Evolutionary conservation across 805 yeast species (phyloP).

Genomic region (Candida boidinii): DNA sequence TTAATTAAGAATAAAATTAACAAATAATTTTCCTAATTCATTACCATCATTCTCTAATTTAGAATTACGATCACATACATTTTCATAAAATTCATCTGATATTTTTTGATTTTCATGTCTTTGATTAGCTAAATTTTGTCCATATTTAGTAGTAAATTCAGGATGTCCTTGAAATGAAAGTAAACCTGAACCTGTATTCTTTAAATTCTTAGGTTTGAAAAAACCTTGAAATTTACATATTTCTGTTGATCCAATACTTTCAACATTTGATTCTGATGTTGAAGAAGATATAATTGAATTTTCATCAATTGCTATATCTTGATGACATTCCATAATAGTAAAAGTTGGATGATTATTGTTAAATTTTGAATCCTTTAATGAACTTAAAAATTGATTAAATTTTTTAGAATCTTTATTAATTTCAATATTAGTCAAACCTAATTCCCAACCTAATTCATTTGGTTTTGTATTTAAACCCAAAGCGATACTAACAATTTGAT

Average conservation of each 20-base stretch:
- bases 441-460: conserved; percentile 66
- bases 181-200: no score
- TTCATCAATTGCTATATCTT: conserved; percentile 46
- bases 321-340: conserved; percentile 47
- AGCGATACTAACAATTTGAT: conserved; percentile 65
- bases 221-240: conserved; percentile 62
- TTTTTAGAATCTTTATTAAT: conserved; percentile 32
- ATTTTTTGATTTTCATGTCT: conserved; percentile 5
- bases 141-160: conserved; percentile 45
- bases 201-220: no score
- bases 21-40: conserved; percentile 4
- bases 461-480: conserved; percentile 52
- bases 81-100: conserved; percentile 2
- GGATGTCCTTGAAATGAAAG: conserved; percentile 89
- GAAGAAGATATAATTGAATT: no score
- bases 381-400: conserved; percentile 11
- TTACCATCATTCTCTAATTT: conserved; percentile 4
- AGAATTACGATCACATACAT: conserved; percentile 2
- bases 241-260: not conserved
- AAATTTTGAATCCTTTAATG: conserved; percentile 10
- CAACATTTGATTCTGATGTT: not conserved
- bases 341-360: conserved; percentile 15
- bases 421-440: conserved; percentile 45
- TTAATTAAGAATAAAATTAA: conserved; percentile 5
- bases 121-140: conserved; percentile 6